These are phyloP conservation scores for Podila verticillata DNA, from an alignment of 192 early-diverging fungal species.

Conservation along the genomic window DNA sequence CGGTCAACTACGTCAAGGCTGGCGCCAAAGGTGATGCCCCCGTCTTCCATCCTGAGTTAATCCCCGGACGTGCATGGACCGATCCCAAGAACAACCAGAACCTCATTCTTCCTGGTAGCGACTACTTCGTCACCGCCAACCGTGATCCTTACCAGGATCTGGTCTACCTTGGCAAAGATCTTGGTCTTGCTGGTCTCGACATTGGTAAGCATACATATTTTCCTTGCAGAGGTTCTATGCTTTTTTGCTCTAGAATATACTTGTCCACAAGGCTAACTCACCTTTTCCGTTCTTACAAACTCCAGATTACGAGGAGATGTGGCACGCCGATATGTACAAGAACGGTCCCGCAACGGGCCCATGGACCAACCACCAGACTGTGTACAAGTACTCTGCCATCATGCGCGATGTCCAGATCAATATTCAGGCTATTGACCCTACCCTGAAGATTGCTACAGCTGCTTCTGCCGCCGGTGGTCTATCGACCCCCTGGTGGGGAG, in stretches of 20 bases:
- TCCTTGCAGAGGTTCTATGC: not conserved
- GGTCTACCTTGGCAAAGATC: constrained; percentile 47
- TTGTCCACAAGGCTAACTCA: not conserved
- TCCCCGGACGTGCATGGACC: constrained; percentile 31
- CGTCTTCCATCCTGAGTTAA: constrained; percentile 44
- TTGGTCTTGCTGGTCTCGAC: constrained; percentile 39
- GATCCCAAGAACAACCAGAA: constrained; percentile 25
- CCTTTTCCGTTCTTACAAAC: not conserved
- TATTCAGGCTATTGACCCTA: constrained; percentile 33
- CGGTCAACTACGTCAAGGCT: constrained; percentile 14
- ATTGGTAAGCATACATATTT: constrained; percentile 15
- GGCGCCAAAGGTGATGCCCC: constrained; percentile 24
- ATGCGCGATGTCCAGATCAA: constrained; percentile 43
- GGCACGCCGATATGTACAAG: constrained; percentile 49
- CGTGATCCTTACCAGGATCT: constrained; percentile 51
- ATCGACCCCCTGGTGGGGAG: constrained; percentile 51
- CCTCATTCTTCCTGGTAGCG: constrained; percentile 28
- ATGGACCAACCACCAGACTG: constrained; percentile 49
- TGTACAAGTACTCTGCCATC: constrained; percentile 46
- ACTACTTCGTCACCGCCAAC: constrained; percentile 25
- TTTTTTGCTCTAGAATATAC: not conserved
- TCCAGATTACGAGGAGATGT: constrained; percentile 51
- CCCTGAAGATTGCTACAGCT: constrained; percentile 27
- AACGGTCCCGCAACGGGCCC: constrained; percentile 28
- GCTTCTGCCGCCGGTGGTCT: constrained; percentile 49